These are phyloP conservation scores for Dictyostelium discoideum DNA, from an alignment of 78 protist genomes.

Conservation along the genomic window DNA sequence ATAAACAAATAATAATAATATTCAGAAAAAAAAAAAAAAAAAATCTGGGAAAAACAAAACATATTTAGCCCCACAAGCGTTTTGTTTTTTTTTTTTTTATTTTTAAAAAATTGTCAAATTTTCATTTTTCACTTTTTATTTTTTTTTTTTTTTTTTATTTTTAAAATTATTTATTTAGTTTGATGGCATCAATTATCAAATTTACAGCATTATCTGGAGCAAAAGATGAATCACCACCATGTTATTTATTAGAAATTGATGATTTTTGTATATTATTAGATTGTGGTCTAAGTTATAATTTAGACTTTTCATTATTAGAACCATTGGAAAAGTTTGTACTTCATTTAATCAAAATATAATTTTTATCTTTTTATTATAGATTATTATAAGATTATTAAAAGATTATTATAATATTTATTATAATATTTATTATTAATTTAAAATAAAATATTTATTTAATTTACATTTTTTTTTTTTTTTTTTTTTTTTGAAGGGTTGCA, in stretches of 20 bases:
- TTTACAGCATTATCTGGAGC: slow-evolving; percentile 83
- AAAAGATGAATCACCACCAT: slow-evolving; percentile 69
- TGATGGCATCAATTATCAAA: slow-evolving; percentile 69
- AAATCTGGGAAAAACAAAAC: too few species aligned
- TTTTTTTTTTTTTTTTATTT: not conserved
- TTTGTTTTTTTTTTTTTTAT: too few species aligned
- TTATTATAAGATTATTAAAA: too few species aligned
- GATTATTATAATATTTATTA: too few species aligned
- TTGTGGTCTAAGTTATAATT: slow-evolving; percentile 93
- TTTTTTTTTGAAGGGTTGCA: not conserved
- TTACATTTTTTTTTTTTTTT: too few species aligned
- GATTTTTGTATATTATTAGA: slow-evolving; percentile 93
- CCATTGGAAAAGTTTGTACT: slow-evolving; percentile 41
- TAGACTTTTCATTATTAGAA: slow-evolving; percentile 72
- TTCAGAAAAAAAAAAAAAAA: too few species aligned
- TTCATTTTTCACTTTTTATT: not conserved
- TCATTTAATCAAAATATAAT: not conserved
- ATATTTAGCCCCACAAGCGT: too few species aligned
- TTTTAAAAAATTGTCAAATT: too few species aligned
- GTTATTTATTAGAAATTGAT: slow-evolving; percentile 92
- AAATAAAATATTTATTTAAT: too few species aligned
- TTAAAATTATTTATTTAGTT: not conserved
- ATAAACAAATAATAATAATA: too few species aligned
- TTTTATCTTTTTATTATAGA: too few species aligned
- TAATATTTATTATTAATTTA: too few species aligned